phyloP scores from a whole-genome alignment of 192 early-diverging fungal genomes.

The Neocallimastix lanati region DNA sequence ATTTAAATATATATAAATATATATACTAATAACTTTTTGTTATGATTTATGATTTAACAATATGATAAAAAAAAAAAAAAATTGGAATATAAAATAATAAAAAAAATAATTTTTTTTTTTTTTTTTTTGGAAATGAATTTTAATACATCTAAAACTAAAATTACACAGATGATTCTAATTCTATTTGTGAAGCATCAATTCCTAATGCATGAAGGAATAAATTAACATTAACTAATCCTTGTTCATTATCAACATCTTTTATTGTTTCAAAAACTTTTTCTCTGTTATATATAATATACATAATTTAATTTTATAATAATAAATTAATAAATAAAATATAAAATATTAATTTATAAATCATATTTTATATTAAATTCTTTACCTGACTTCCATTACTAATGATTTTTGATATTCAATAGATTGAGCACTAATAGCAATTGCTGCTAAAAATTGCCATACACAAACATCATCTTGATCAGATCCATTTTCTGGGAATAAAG shows the following conservation, averaged over 20 bases:
- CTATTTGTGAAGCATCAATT: conserved; percentile 52
- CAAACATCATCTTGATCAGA: conserved; percentile 52
- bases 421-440: conserved; percentile 77
- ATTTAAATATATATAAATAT: no score
- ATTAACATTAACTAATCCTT: conserved; percentile 68
- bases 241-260: conserved; percentile 23
- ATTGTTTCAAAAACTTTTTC: conserved; percentile 41
- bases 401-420: conserved; percentile 85
- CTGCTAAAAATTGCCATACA: conserved; percentile 95
- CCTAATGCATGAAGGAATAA: conserved; percentile 83
- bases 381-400: conserved; percentile 76
- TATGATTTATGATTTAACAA: no score
- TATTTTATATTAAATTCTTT: no score
- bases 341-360: background rate
- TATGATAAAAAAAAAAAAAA: no score
- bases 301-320: no score
- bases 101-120: no score
- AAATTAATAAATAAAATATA: conserved; percentile 17
- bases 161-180: background rate
- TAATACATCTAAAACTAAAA: background rate
- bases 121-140: no score
- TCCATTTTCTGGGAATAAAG: conserved; percentile 44
- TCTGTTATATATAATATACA: conserved; percentile 67
- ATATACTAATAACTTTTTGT: no score
- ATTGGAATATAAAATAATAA: no score